Evolutionary conservation across 148 eudicot species (phyloP).

Genomic region (Camellia granthamiana): DNA sequence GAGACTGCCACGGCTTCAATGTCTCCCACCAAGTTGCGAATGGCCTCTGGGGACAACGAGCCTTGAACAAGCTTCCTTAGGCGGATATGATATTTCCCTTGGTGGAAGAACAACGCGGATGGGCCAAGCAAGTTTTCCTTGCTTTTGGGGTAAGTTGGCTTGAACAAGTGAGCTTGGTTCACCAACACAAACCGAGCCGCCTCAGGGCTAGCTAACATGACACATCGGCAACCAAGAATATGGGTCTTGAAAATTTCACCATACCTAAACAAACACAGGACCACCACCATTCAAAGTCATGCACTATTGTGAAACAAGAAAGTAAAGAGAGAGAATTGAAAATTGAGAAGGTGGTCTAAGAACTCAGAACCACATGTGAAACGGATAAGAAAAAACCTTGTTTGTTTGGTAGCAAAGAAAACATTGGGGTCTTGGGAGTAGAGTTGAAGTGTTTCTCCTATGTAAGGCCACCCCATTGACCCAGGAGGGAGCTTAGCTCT

Average conservation of each 20-base stretch:
- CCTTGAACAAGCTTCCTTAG: constrained; percentile 48
- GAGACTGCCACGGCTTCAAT: constrained; percentile 36
- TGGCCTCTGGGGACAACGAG: constrained; percentile 37
- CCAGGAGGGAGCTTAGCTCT: constrained; percentile 51
- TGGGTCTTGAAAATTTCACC: constrained; percentile 62
- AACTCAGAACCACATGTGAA: constrained; percentile 8
- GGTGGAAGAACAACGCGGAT: constrained; percentile 50
- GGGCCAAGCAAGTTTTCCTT: constrained; percentile 55
- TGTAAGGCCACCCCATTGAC: constrained; percentile 56
- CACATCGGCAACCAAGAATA: constrained; percentile 49
- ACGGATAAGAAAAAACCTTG: constrained; percentile 23
- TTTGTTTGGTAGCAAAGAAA: constrained; percentile 47
- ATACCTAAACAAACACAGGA: constrained; percentile 28
- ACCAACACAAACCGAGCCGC: constrained; percentile 46
- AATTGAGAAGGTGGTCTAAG: not conserved
- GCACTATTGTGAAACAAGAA: not conserved
- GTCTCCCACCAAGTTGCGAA: constrained; percentile 23
- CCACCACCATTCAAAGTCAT: not conserved
- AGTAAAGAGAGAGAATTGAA: not conserved
- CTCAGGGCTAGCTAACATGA: constrained; percentile 60
- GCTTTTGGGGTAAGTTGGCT: constrained; percentile 57
- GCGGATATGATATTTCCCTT: constrained; percentile 43
- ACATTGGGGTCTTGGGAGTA: constrained; percentile 54
- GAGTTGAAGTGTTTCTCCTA: constrained; percentile 52
- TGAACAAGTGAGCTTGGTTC: constrained; percentile 46